These are phyloP conservation scores for Fusarium sublunatum DNA, from an alignment of 2,329 filamentous ascomycete genomes.

Conservation along the genomic window DNA sequence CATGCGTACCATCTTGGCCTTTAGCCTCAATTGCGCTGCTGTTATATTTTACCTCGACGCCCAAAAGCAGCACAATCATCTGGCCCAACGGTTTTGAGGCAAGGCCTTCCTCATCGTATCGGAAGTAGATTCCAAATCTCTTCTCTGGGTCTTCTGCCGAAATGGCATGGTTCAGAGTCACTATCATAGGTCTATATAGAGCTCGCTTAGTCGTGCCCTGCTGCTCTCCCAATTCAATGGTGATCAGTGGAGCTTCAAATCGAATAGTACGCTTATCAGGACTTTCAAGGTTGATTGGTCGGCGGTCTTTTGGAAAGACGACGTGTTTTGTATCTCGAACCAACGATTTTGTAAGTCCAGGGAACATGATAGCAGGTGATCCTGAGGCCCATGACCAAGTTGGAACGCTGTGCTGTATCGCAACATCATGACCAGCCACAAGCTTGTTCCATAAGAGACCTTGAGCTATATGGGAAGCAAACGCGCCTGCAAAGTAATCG, in stretches of 20 bases:
- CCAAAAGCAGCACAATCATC: not conserved
- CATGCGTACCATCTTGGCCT: not conserved
- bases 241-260: not conserved
- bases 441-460: conserved; percentile 10
- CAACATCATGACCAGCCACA: not conserved
- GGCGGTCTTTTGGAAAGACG: not conserved
- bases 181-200: not conserved
- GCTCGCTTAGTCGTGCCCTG: not conserved
- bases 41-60: not conserved
- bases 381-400: conserved; percentile 22
- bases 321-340: not conserved
- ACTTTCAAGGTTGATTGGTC: not conserved
- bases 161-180: not conserved
- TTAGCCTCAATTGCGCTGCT: not conserved
- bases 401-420: not conserved
- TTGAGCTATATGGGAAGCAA: conserved; percentile 5
- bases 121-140: not conserved
- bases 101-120: not conserved
- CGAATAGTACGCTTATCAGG: not conserved
- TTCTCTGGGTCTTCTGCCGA: not conserved
- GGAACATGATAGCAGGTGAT: not conserved
- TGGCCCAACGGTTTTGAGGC: not conserved
- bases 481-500: conserved; percentile 20
- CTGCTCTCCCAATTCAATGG: not conserved
- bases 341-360: not conserved